Evolutionary conservation across 176 grass and related monocot species (phyloP), one percentile per base, ranked within the genome.

Genomic region (Triticum timopheevii): DNA sequence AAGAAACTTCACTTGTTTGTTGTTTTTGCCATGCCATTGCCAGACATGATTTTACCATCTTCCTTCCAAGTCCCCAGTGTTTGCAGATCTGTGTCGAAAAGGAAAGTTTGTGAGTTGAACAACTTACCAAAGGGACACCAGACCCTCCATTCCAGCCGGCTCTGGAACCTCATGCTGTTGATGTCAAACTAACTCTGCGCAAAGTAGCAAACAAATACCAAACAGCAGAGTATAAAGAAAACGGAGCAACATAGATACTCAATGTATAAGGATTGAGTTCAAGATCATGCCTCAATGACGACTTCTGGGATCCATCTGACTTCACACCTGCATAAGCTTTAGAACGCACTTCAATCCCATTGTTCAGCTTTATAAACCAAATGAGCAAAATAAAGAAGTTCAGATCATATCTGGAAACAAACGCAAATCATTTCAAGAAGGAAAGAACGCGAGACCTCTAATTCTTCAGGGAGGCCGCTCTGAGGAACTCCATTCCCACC

Each of bases 221-320:
- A 84, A 92, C 78, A 85, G 89, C 79, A 84, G 80, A 92, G 86
- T 80, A 92, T 94, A 91, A 98, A 95, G 91, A 95, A 98, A 92
- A 90, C 59, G 69, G 91, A 85, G 77, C 84, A 87, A 84, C 13
- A 9, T 33, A 33, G 10, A 81, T 42, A 69, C 1, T 61, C 28
- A 87, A 88, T 38, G 47, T 44, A 80, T 6, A 66, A 89, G 81
- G 58, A 77, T 85, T 88, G 49, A 80, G 54, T 91, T 88, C 38
- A 78, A 88, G 72, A 64, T 59, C 92, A 73, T 99, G 94, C 97
- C 94, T 96, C 80, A 89, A 31, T 74, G 69, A 64, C 22, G 67
- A 65, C 35, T 87, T 90, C 82, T 89, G 47, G 12, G 72, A 13
- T 45, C 28, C 77, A 88, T 86, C 94, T 4, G 39, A 86, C 72